Conservation (phyloP, 352 stramenopile species). For the Thraustochytrium striatum region DNA sequence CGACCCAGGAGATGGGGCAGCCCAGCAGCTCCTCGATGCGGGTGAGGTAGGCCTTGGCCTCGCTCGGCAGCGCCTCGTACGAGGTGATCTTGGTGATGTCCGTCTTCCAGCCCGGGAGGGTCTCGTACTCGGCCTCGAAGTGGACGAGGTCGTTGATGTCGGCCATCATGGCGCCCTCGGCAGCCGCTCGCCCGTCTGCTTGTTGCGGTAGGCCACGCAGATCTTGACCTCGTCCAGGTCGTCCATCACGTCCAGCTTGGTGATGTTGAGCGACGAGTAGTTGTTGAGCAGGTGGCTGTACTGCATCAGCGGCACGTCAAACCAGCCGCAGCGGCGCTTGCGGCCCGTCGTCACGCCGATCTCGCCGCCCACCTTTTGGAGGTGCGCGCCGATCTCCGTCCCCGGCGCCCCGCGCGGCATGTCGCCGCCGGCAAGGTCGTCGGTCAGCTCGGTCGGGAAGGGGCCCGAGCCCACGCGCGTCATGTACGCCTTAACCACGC, state of each 20-base stretch:
- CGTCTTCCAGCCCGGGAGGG: constrained; percentile 84
- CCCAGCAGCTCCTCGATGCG: constrained; percentile 92
- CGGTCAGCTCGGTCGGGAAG: constrained; percentile 94
- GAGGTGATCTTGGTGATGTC: constrained; percentile 91
- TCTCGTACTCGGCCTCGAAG: constrained; percentile 57
- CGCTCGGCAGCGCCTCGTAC: constrained; percentile 91
- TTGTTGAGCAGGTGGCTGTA: constrained; percentile 88
- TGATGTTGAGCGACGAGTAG: constrained; percentile 96
- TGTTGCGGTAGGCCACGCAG: constrained; percentile 46
- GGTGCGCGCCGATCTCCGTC: constrained; percentile 69
- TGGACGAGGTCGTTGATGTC: constrained; percentile 51
- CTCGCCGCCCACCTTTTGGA: constrained; percentile 85
- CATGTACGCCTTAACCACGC: constrained; percentile 99
- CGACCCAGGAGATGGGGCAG: constrained; percentile 96
- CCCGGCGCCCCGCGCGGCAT: constrained; percentile 20
- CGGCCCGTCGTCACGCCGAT: constrained; percentile 87
- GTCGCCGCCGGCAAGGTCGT: constrained; percentile 66
- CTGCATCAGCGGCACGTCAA: constrained; percentile 81
- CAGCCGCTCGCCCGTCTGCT: constrained; percentile 45
- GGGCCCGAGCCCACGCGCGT: constrained; percentile 96
- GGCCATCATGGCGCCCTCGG: constrained; percentile 44
- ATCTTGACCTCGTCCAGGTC: constrained; percentile 81
- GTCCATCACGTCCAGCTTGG: constrained; percentile 98
- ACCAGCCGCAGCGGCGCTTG: constrained; percentile 93
- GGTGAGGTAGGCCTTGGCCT: constrained; percentile 92